Base-by-base conservation (phyloP, 176 grass and related monocot species). In the Ensete ventricosum region DNA sequence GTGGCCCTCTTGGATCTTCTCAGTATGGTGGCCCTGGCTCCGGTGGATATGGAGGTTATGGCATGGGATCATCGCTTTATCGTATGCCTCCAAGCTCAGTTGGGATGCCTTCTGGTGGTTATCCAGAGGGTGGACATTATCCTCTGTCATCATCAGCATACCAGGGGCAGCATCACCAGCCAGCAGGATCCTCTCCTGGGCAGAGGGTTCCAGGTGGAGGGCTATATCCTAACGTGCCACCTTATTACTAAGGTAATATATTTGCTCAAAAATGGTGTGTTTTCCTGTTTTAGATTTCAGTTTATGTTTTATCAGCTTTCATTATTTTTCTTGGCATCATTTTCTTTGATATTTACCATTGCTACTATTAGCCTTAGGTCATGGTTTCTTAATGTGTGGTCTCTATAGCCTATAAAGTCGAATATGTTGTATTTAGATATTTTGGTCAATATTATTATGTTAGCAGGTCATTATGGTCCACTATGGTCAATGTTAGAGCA, bases 211-310 rank as follows among this genome's bases (percentile, higher is more conserved):
- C 76, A 73, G 87, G 72, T 14, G 84, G 20, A 78, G 83, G 83
- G 1, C 75, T 95, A 79, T 91, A 95, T 80, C 90, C 86, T 6
- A 93, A 97, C 24, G 65, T 87, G 63, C 88, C 87, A 11, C 94
- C 90, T 75, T 95, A 95, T 79, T 99, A 91, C 79, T 99, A 78
- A 91, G 96, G 96, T 99, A 91, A 83, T 64, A 54, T n/a, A 50
- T 23, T 73, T 23, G 24, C 24, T 55, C 22, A 20, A 54, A 8
- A 22, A 27, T 53, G 16, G 16, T 17, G 8, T 21, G 50, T 20
- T 22, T 34, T 43, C 65, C 16, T 3, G 14, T 67, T 48, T 67
- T 67, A 17, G 8, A 19, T 50, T 53, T 54, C 27, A 9, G 12
- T 16, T 69, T 54, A 76, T 22, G 22, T 2, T 43, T 58, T 73